Conservation (phyloP, 345 rosid genomes). For the Eucalyptus decipiens region DNA sequence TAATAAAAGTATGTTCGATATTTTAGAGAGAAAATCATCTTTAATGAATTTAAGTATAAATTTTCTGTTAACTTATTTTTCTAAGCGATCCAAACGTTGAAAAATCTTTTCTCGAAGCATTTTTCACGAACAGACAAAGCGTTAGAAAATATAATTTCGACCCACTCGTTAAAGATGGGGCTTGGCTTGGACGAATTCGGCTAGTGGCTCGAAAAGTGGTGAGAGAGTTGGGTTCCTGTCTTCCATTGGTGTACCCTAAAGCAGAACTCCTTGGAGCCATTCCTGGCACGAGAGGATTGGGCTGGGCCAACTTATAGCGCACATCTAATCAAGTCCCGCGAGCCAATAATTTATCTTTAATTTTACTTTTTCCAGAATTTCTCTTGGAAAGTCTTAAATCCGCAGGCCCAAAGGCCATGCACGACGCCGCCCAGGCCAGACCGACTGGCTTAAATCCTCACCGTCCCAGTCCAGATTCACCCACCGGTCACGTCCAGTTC, state of each 20-base stretch:
- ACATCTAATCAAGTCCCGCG: accelerated
- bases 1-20: too few relatives aligned
- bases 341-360: neutral
- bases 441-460: neutral
- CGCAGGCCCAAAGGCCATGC: neutral
- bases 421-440: neutral
- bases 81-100: too few relatives aligned
- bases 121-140: neutral
- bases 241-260: neutral
- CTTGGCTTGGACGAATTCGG: neutral
- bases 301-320: neutral
- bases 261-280: neutral
- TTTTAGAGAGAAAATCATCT: too few relatives aligned
- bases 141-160: neutral
- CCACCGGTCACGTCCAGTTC: neutral
- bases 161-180: neutral
- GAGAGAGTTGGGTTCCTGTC: neutral
- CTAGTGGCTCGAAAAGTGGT: neutral
- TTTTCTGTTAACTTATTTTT: too few relatives aligned
- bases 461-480: neutral
- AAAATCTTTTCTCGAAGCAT: too few relatives aligned
- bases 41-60: neutral
- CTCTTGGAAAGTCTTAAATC: neutral
- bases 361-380: neutral
- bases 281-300: neutral